Conservation (phyloP, 2,329 filamentous ascomycete species). For the Pestalotiopsis fici region DNA sequence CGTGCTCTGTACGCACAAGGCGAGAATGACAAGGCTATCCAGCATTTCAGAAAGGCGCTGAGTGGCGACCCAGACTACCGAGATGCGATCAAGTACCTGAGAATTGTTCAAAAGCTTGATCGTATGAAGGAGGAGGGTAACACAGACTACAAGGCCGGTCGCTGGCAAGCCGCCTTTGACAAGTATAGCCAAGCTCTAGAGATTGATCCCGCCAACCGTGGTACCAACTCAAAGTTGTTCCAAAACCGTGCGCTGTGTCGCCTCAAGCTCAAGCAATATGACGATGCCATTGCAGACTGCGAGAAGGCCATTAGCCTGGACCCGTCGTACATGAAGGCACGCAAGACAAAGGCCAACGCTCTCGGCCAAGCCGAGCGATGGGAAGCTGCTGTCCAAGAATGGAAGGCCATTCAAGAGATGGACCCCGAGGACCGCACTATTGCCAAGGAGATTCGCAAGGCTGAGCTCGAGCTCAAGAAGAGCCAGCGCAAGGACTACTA, state of each 20-base stretch:
- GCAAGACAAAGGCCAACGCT: constrained; percentile 91
- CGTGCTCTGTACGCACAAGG: constrained; percentile 87
- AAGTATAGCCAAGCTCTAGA: constrained; percentile 82
- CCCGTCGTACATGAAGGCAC: constrained; percentile 82
- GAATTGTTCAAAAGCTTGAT: constrained; percentile 88
- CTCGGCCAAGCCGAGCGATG: constrained; percentile 83
- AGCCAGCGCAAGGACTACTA: constrained; percentile 97
- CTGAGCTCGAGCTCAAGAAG: constrained; percentile 97
- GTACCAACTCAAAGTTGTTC: constrained; percentile 90
- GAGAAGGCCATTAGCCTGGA: constrained; percentile 83
- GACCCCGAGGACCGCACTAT: constrained; percentile 82
- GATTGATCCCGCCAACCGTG: constrained; percentile 85
- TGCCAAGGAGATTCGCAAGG: constrained; percentile 81
- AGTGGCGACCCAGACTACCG: constrained; percentile 90
- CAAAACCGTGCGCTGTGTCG: constrained; percentile 90
- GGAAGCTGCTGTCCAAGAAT: constrained; percentile 88
- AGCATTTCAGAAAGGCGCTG: constrained; percentile 87
- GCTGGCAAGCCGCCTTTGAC: constrained; percentile 78
- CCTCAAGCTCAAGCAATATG: constrained; percentile 81
- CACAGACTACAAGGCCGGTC: constrained; percentile 80
- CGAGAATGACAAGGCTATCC: constrained; percentile 92
- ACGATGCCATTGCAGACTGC: constrained; percentile 81
- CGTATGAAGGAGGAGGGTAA: constrained; percentile 95
- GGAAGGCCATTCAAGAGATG: constrained; percentile 81
- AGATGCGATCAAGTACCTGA: constrained; percentile 84